Evolutionary conservation across 345 rosid genomes (phyloP), one percentile per base, ranked within the genome.

Genomic region (Dipteronia sinensis): DNA sequence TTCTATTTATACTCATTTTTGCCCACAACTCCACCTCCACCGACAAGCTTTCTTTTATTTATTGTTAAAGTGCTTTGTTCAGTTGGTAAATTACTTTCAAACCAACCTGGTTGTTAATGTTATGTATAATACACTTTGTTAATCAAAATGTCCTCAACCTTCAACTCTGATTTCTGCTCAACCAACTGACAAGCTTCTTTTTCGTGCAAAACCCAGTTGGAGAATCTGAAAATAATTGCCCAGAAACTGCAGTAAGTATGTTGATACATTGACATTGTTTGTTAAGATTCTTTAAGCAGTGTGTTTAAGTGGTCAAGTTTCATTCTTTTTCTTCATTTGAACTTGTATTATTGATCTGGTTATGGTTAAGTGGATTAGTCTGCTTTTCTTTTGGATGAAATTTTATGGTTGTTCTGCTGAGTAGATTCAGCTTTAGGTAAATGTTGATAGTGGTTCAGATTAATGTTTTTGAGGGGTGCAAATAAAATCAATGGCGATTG

Each of bases 401-500:
- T 49, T 49, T 53, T 53, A 49, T n/a, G 27, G 29, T 16, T 5
- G 40, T 67, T 16, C 51, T 71, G 4, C 9, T 10, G 7, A 7
- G 20, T 25, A 29, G 61, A 19, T 64, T 64, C 17, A 17, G 20
- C 3, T 61, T 67, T n/a, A 40, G 53, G 71, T 67, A 11, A 38
- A 59, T 62, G 58, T 59, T 64, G 47, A 23, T 58, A 38, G 44
- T 31, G 10, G 25, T n/a, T 72, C 4, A 58, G 65, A 2, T 51
- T 9, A 11, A 46, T 6, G 74, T 29, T 71, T 46, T 9, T 46
- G 12, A 10, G 49, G 49, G 58, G 15, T 69, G 9, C 55, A 46
- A 69, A 56, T 67, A 38, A 27, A 2, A 10, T 56, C 78, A 78
- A 85, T 83, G 84, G 71, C 20, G 79, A 61, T 44, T 61, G 53